Conservation (phyloP, 2,329 filamentous ascomycete genomes). For the Trichoderma koningiopsis region DNA sequence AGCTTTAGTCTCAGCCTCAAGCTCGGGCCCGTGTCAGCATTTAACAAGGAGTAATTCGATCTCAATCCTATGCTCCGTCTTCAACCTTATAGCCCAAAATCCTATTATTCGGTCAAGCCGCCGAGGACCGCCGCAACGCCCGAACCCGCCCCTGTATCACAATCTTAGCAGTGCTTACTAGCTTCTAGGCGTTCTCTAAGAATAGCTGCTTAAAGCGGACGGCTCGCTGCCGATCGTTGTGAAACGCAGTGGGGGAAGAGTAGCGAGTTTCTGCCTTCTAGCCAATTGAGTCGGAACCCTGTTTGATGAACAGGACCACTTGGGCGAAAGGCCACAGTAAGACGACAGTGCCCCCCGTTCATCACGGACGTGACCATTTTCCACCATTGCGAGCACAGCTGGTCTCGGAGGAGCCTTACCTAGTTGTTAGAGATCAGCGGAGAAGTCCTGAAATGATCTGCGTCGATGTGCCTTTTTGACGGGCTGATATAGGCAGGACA, state of each 20-base stretch:
- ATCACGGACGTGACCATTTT: conserved; percentile 8
- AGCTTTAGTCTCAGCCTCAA: conserved; percentile 2
- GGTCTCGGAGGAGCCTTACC: neutral
- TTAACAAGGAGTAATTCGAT: neutral
- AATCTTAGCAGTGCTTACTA: conserved; percentile 10
- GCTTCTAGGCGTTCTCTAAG: conserved; percentile 8
- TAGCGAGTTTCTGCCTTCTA: neutral
- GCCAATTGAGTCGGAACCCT: conserved; percentile 2
- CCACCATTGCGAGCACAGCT: neutral
- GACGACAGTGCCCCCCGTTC: conserved; percentile 1
- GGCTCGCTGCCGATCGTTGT: conserved; percentile 11
- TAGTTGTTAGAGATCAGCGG: conserved; percentile 17
- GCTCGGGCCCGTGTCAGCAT: conserved; percentile 6
- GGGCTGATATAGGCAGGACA: conserved; percentile 11
- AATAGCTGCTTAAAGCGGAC: conserved; percentile 3
- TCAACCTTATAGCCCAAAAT: neutral
- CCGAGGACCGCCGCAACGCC: neutral
- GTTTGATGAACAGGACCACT: conserved; percentile 2
- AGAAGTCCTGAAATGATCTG: conserved; percentile 4
- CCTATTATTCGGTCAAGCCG: neutral
- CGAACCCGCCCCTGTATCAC: conserved; percentile 7
- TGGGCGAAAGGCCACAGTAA: neutral
- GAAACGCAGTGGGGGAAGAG: conserved; percentile 2
- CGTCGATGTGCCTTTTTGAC: neutral
- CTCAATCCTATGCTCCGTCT: neutral